A percentile compares a stretch with the other conserved stretches of the same genome.
These are phyloP conservation scores for Sporothrix curviconia DNA, from an alignment of 2,329 filamentous ascomycete genomes.

Conservation along the genomic window DNA sequence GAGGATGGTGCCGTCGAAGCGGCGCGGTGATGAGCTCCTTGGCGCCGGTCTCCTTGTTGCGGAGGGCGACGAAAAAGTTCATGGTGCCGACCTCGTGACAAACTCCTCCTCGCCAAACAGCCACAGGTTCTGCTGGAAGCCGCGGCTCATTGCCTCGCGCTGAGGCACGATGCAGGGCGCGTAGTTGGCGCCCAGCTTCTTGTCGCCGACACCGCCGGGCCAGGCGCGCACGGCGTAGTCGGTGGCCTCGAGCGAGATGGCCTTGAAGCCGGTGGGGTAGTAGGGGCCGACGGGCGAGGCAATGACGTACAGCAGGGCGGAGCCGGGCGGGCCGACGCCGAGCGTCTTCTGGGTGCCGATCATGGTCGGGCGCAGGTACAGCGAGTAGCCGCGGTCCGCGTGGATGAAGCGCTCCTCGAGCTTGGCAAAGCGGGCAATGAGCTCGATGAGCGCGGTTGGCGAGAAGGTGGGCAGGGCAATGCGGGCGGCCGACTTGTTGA, in stretches of 20 bases:
- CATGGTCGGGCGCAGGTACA: slow-evolving; percentile 93
- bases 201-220: slow-evolving; percentile 95
- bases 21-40: slow-evolving; percentile 94
- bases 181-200: slow-evolving; percentile 98
- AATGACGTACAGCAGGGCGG: slow-evolving; percentile 88
- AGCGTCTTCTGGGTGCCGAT: slow-evolving; percentile 95
- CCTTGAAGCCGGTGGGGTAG: slow-evolving; percentile 98
- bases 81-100: slow-evolving; percentile 98
- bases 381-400: slow-evolving; percentile 75
- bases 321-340: slow-evolving; percentile 85
- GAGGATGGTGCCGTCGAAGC: slow-evolving; percentile 90
- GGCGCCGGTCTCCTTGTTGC: slow-evolving; percentile 79
- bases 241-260: slow-evolving; percentile 88
- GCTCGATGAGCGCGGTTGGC: slow-evolving; percentile 63
- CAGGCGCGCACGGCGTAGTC: slow-evolving; percentile 95
- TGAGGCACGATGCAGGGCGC: slow-evolving; percentile 98
- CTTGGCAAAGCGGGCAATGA: slow-evolving; percentile 74
- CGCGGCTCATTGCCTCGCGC: slow-evolving; percentile 79
- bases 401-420: slow-evolving; percentile 89
- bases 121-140: slow-evolving; percentile 98
- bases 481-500: slow-evolving; percentile 85
- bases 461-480: slow-evolving; percentile 91
- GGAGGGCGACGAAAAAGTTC: slow-evolving; percentile 90
- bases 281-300: slow-evolving; percentile 95
- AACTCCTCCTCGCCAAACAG: slow-evolving; percentile 93